phyloP scores from a whole-genome alignment of 116 monocot species.

The Phalaenopsis hybrid region DNA sequence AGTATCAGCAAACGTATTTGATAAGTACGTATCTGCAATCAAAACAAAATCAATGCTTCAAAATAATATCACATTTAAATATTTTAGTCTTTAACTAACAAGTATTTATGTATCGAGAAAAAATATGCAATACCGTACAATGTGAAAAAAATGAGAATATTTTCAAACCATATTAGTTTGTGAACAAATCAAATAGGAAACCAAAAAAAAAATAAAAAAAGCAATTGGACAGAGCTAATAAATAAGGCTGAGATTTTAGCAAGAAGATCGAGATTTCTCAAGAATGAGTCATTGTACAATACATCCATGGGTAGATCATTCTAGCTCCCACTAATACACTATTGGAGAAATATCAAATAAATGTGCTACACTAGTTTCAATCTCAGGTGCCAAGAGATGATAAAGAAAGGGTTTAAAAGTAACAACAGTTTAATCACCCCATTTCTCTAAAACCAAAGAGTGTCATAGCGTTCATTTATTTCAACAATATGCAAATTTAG shows the following conservation, averaged over 20 bases:
- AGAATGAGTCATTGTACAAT: no score
- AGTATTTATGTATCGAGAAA: not conserved
- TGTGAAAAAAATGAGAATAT: not conserved
- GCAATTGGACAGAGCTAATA: not conserved
- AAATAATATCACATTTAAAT: not conserved
- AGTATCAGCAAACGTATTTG: conserved; percentile 28
- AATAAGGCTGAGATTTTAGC: not conserved
- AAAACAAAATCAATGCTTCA: conserved; percentile 5
- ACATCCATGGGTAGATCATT: no score
- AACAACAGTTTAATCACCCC: no score
- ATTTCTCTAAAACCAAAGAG: not conserved
- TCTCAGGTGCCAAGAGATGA: no score
- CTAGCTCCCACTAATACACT: no score
- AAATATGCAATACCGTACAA: not conserved
- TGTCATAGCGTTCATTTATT: not conserved
- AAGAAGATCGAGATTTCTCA: no score
- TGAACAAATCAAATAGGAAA: not conserved
- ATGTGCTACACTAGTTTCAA: no score
- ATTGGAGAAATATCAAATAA: no score
- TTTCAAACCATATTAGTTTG: not conserved
- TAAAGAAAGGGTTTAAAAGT: no score
- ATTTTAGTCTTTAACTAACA: not conserved
- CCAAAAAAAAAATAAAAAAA: not conserved
- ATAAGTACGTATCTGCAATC: conserved; percentile 66
- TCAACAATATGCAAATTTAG: not conserved